Conservation (phyloP, 306 rosid genomes). For the Rosa chinensis region DNA sequence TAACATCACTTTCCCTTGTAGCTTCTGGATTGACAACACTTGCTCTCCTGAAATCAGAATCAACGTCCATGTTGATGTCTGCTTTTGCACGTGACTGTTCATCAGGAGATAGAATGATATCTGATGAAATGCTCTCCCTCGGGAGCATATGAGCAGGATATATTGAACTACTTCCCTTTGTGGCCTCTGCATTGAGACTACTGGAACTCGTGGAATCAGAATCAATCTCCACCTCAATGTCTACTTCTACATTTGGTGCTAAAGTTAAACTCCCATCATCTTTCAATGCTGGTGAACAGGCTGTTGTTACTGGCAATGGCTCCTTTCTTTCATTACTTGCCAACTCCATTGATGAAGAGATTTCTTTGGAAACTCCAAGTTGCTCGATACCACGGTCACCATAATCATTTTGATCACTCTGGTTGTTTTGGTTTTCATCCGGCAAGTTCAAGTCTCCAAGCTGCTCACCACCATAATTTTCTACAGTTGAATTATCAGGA, state of each 20-base stretch:
- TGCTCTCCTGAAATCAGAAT: slow-evolving; percentile 39
- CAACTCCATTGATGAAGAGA: slow-evolving; percentile 38
- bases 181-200: slow-evolving; percentile 24
- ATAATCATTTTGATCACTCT: slow-evolving; percentile 29
- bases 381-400: slow-evolving; percentile 29
- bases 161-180: slow-evolving; percentile 33
- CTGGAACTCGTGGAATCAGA: slow-evolving; percentile 41
- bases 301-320: slow-evolving; percentile 31
- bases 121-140: slow-evolving; percentile 33
- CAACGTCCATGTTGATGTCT: slow-evolving; percentile 24
- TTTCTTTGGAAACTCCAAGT: slow-evolving; percentile 40
- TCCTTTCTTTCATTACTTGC: slow-evolving; percentile 43
- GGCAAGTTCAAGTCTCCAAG: slow-evolving; percentile 36
- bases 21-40: slow-evolving; percentile 25
- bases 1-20: slow-evolving; percentile 26
- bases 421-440: slow-evolving; percentile 41
- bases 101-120: slow-evolving; percentile 28
- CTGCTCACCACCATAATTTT: slow-evolving; percentile 30
- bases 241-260: slow-evolving; percentile 34
- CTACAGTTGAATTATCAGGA: slow-evolving; percentile 28
- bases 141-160: slow-evolving; percentile 17
- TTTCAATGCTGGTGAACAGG: slow-evolving; percentile 29
- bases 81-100: slow-evolving; percentile 39
- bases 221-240: slow-evolving; percentile 26
- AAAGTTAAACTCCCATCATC: slow-evolving; percentile 26